Evolutionary conservation across 2,329 filamentous ascomycete genomes (phyloP), one percentile per base, ranked within the genome.

Genomic region (Alternaria alternata): DNA sequence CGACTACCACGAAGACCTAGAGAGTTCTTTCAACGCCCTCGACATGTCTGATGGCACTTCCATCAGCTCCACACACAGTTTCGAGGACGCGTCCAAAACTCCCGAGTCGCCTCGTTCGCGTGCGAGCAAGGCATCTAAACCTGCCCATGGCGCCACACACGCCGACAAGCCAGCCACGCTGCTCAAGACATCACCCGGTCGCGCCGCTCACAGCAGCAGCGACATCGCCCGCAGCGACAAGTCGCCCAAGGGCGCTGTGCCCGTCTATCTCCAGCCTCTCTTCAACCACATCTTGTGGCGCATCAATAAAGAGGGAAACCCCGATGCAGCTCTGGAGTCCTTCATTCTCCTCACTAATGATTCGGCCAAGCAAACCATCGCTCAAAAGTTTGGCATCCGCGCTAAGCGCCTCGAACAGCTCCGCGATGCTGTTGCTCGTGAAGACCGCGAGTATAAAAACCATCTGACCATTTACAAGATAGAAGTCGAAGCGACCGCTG

Each of bases 331-430:
- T 8, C 76, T 84, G 5, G 82, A 82, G 62, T 81, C 81, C 7
- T 85, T 82, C 73, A 84, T 85, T 61, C 81, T 85, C 62, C 76
- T 85, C 43, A 84, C 82, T 54, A 84, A 85, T 62, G 82, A 85
- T 61, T 71, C 78, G 1, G 66, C 68, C 26, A 84, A 84, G 68
- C 79, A 81, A 49, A 69, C 73, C 12, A 79, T 81, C 57, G 82
- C 82, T 16, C 80, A 81, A 54, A 81, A 82, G 24, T 85, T 85
- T 55, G 82, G 83, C 61, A 81, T 85, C 47, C 79, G 81, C 38
- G 78, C 76, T 34, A 84, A 83, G 75, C 80, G 81, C 52, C 74
- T 84, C 7, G 81, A 83, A 68, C 81, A 84, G 62, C 76, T 85
- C 11, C 80, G 82, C 8, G 82, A 84, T 61, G 81, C 81, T 30